Evolutionary conservation across 2,329 filamentous ascomycete genomes (phyloP).

Genomic region (Monilinia fructicola): DNA sequence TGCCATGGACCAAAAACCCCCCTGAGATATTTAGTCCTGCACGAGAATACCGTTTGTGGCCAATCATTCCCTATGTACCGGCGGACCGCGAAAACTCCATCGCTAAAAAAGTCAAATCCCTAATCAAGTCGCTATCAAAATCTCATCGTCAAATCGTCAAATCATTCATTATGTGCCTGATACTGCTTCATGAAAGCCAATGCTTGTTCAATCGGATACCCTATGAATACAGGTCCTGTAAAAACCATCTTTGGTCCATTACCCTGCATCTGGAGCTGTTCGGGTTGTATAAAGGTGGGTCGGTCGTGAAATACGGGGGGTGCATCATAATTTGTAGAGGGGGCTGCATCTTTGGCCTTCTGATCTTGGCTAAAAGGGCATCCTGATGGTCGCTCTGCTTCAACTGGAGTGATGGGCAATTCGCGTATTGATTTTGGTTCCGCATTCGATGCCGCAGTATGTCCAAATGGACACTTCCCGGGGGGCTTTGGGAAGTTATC

Average conservation of each 20-base stretch:
- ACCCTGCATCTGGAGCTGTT: slow-evolving; percentile 35
- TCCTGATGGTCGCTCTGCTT: slow-evolving; percentile 35
- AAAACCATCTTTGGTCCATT: slow-evolving; percentile 72
- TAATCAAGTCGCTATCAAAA: background rate
- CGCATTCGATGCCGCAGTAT: slow-evolving; percentile 34
- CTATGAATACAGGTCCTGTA: slow-evolving; percentile 91
- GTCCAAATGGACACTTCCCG: slow-evolving; percentile 43
- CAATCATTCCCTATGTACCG: background rate
- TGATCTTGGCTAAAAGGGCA: slow-evolving; percentile 52
- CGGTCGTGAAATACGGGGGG: slow-evolving; percentile 41
- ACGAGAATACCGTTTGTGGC: slow-evolving; percentile 1
- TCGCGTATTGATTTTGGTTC: slow-evolving; percentile 4
- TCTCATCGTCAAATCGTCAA: background rate
- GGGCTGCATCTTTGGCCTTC: slow-evolving; percentile 23
- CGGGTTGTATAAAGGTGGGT: slow-evolving; percentile 55
- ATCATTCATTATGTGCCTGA: slow-evolving; percentile 28
- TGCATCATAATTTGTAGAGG: slow-evolving; percentile 18
- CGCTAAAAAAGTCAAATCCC: slow-evolving; percentile 15
- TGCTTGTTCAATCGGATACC: slow-evolving; percentile 83
- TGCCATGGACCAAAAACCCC: background rate
- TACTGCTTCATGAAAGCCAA: slow-evolving; percentile 65
- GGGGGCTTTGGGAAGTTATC: slow-evolving; percentile 32
- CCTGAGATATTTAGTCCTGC: background rate
- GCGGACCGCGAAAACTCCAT: slow-evolving; percentile 9
- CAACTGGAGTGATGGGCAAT: slow-evolving; percentile 1